Evolutionary conservation across 1,284 basidiomycete species (phyloP), one percentile per base, ranked within the genome.

Genomic region (Athelia psychrophila): DNA sequence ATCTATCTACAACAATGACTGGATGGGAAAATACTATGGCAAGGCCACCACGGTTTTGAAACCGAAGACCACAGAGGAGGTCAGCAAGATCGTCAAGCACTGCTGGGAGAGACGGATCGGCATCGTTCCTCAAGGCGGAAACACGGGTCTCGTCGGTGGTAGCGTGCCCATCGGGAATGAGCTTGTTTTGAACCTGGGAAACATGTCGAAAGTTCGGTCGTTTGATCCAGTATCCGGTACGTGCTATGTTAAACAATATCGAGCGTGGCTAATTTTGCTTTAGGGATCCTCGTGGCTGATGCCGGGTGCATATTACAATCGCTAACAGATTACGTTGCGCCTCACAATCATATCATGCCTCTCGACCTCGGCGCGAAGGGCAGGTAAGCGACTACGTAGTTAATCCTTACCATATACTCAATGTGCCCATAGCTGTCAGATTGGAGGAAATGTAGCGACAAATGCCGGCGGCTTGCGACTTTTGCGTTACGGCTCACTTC

Each of bases 361-460:
- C 82, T 99, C 40, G 97, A 99, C 67, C 78, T 99, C 5, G 97
- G 96, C 48, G 97, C 97, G 18, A 99, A 99, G 77, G 97, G 97
- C 64, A 96, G 93, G 80, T 88, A 53, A 47, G 83, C 71, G 20
- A n/a, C 32, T 23, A 12, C 18, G 4, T 46, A 22, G 36, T 10
- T 27, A 45, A 22, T 27, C 32, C 27, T 27, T 13, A 22, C 9
- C 19, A 24, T 35, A 36, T 51, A 5, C 15, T 47, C 58, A 33
- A 54, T 44, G n/a, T 56, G 49, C 25, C 16, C 27, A 35, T 56
- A 93, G 91, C 60, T 99, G 97, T 73, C 96, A 98, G 63, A 97
- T 99, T 59, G 97, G 97, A 50, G 97, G 97, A 33, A 99, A 99
- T 66, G 82, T 99, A 27, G 88, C 97, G 0, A 99, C 97, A 12